A percentile compares a stretch with the other conserved stretches of the same genome.
phyloP scores from a whole-genome alignment of 2,329 filamentous ascomycete genomes.

The Fusarium siculi region DNA sequence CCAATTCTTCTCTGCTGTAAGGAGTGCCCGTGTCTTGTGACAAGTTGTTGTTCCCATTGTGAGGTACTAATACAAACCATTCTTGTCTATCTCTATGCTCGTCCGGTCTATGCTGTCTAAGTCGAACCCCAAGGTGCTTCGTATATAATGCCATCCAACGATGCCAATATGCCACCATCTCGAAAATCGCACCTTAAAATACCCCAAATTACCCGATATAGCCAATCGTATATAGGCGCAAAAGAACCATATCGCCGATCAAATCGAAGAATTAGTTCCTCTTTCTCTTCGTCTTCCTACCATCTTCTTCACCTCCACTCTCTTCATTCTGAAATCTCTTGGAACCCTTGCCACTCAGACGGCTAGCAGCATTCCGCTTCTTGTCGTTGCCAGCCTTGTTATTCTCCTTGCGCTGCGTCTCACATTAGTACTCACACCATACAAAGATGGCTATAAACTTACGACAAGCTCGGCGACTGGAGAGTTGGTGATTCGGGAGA shows the following conservation, averaged over 20 bases:
- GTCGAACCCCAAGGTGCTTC: not conserved
- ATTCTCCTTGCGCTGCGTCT: conserved; percentile 32
- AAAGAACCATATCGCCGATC: not conserved
- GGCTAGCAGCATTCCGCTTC: conserved; percentile 24
- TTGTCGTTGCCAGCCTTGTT: conserved; percentile 41
- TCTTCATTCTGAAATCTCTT: conserved; percentile 32
- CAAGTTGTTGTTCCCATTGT: not conserved
- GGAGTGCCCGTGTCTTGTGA: not conserved
- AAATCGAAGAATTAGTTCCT: not conserved
- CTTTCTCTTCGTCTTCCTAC: not conserved
- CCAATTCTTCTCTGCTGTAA: not conserved
- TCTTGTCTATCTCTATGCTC: not conserved
- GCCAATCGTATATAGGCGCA: not conserved
- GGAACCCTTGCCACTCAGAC: conserved; percentile 12
- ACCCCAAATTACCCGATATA: not conserved
- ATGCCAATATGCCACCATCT: not conserved
- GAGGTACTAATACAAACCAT: not conserved
- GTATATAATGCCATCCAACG: not conserved
- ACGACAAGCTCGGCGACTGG: conserved; percentile 36
- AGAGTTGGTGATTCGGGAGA: conserved; percentile 35
- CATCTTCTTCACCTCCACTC: not conserved
- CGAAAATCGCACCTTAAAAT: not conserved
- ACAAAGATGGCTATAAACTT: not conserved
- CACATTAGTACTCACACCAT: not conserved
- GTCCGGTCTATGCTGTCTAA: not conserved